Base-by-base conservation (phyloP, 2,329 filamentous ascomycete species). In the Biscogniauxia sp. region DNA sequence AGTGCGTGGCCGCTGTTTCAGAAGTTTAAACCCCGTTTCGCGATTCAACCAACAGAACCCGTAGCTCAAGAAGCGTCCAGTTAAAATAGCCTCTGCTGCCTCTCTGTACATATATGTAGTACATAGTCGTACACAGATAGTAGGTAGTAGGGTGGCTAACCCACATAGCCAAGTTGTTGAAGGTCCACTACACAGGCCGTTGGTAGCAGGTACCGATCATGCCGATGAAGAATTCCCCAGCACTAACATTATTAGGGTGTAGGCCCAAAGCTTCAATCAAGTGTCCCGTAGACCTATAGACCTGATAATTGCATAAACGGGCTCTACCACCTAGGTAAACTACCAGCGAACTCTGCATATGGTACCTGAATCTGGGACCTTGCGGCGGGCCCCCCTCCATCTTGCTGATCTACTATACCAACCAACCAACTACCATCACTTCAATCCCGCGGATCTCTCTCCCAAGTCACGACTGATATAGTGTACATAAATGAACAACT, bases 1-100 rank as follows among this genome's bases (percentile, higher is more conserved):
- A 45, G 37, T 61, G 63, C 55, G 57, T 63, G 56, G 64, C 60
- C 61, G 59, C 59, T 63, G 66, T 68, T 68, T 68, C 66, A 68
- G 64, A 67, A 62, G 56, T 54, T 17, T n/a, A 45, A 45, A 45
- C 61, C 32, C 56, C 55, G 59, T 61, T 58, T 57, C 57, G 41
- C 20, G 60, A 25, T 8, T 54, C 53, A 17, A 54, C 19, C 25
- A 52, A 52, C 51, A 26, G 17, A 20, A 9, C 51, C 23, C 11
- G 19, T 23, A 45, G 37, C 2, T n/a, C 37, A 6, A 45, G 5
- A 45, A n/a, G 37, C 15, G 37, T 17, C 37, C 37, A 45, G 5
- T 45, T 45, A 45, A 32, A 32, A 32, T 32, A 32, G 28, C 11
- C 28, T 32, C 28, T 32, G 28, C 28, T 32, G 11, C 28, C 2